Evolutionary conservation across 176 grass and related monocot genomes (phyloP), one percentile per base, ranked within the genome.

Genomic region (Triticum turgidum): DNA sequence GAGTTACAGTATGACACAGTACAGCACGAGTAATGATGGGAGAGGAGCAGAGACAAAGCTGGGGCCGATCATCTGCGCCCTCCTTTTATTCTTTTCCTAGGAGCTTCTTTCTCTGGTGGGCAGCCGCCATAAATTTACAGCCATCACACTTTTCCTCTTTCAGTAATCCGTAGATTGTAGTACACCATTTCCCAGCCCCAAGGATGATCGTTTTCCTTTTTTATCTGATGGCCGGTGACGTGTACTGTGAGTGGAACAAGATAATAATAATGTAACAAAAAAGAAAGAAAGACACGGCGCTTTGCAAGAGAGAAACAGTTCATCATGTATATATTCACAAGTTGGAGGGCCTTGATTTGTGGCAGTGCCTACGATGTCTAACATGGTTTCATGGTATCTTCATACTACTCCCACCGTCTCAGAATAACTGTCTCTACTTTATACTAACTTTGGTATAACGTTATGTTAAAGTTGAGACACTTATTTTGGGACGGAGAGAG

Each of bases 241-340:
- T 49, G 65, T 52, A 24, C n/a, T 11, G 29, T 24, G 21, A 79
- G 11, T 24, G 47, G 45, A 35, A 84, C 27, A 13, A 65, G 14
- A 80, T 42, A 42, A 42, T 38, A 7, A 30, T 18, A n/a, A 4
- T 58, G 41, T 44, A 66, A 63, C 30, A 2, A 72, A 78, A 86
- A 89, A 39, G 58, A 68, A 0, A 51, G 47, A 15, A 14, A 42
- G 35, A 37, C 35, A 33, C 82, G n/a, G 37, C 17, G 34, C 18
- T 73, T 87, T 71, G 33, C 77, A 76, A 80, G 37, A 9, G 56
- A 38, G 10, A 30, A 79, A 27, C 45, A 70, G 56, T 72, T 39
- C 27, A 76, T 45, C 44, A 76, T 76, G 29, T 30, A 76, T 64
- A 77, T 82, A 88, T 85, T 82, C 77, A 91, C 86, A 91, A 27